These are phyloP conservation scores for Phytophthora foliorum DNA, from an alignment of 352 stramenopile genomes.

Conservation along the genomic window DNA sequence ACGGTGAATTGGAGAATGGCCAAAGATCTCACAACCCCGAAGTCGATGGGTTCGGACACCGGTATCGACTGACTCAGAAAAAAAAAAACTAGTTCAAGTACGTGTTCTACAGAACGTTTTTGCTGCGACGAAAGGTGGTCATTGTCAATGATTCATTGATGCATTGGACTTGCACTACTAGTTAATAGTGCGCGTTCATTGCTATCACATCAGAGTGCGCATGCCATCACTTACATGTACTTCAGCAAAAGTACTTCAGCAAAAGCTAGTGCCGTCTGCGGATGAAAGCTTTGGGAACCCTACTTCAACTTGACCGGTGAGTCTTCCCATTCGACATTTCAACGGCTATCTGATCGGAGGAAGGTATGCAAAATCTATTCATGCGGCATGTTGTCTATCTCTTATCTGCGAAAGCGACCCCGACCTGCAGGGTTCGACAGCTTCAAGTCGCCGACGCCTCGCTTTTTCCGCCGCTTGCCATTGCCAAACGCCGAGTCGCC, in stretches of 20 bases:
- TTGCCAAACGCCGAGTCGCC: conserved; percentile 32
- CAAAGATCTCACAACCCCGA: conserved; percentile 9
- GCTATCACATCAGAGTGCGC: not conserved
- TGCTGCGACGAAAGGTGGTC: no score
- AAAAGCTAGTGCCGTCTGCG: not conserved
- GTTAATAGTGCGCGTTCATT: not conserved
- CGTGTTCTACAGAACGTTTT: not conserved
- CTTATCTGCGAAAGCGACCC: conserved; percentile 73
- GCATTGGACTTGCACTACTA: not conserved
- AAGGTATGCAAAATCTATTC: conserved; percentile 32
- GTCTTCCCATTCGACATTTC: not conserved
- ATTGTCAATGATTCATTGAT: no score
- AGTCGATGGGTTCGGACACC: conserved; percentile 9
- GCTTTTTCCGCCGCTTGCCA: conserved; percentile 77
- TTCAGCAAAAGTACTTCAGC: no score
- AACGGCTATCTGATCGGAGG: not conserved
- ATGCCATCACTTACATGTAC: not conserved
- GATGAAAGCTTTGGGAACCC: not conserved
- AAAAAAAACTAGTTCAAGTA: not conserved
- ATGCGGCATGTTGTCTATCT: conserved; percentile 19
- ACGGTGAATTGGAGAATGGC: conserved; percentile 12
- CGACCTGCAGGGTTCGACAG: conserved; percentile 54
- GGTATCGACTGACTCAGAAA: conserved; percentile 7
- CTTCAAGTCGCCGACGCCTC: conserved; percentile 80
- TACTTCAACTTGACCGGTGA: not conserved